Evolutionary conservation across 345 rosid genomes (phyloP).

Genomic region (Hibiscus tridactylites): DNA sequence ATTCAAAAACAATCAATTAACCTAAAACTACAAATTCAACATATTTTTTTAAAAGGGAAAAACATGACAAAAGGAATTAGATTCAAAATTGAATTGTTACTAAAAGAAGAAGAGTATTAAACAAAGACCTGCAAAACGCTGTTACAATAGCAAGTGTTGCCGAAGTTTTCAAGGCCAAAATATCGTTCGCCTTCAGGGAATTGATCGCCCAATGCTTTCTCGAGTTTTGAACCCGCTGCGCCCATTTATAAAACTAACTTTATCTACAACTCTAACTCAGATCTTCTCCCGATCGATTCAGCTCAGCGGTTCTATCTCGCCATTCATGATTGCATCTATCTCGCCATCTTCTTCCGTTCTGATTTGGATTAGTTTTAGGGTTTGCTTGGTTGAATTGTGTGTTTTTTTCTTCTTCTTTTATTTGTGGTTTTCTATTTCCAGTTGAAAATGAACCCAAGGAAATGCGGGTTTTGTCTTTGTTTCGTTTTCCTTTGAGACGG

Average conservation of each 20-base stretch:
- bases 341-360: background rate
- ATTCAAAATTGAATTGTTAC: background rate
- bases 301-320: conserved; percentile 17
- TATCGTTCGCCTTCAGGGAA: conserved; percentile 99
- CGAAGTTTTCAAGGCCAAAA: conserved; percentile 97
- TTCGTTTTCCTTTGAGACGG: background rate
- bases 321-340: conserved; percentile 2
- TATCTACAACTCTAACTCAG: conserved; percentile 16
- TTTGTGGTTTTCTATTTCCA: background rate
- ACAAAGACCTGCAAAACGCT: conserved; percentile 85
- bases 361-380: conserved; percentile 17
- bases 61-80: background rate
- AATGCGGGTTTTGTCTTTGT: background rate
- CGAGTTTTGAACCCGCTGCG: conserved; percentile 98
- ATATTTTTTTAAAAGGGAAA: background rate
- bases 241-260: conserved; percentile 43
- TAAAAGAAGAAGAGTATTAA: background rate
- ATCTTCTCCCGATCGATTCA: conserved; percentile 23
- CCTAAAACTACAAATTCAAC: conserved; percentile 8
- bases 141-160: conserved; percentile 98
- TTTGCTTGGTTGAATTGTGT: background rate
- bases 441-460: background rate
- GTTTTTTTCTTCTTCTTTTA: too few species aligned
- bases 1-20: background rate
- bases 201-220: conserved; percentile 99